Conservation (phyloP, 1,284 basidiomycete genomes). For the Polyporus tsugae region DNA sequence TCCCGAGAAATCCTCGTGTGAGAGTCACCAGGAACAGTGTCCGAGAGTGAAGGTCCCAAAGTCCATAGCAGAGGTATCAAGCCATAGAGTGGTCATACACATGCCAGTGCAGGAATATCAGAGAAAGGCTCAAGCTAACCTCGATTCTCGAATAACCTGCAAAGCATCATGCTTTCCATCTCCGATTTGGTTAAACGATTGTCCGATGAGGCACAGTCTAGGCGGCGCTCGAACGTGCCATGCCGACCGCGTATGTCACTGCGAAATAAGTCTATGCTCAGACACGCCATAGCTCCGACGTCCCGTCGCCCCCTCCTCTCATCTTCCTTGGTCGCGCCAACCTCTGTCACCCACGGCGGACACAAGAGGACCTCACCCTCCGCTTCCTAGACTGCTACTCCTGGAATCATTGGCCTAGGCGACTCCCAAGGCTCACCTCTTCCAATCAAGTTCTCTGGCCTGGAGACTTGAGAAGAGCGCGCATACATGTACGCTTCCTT, state of each 20-base stretch:
- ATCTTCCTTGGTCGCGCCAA: background rate
- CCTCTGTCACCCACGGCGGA: background rate
- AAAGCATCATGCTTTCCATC: slow-evolving; percentile 9
- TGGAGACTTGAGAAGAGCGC: slow-evolving; percentile 16
- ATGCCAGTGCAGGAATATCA: background rate
- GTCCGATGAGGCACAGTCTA: slow-evolving; percentile 11
- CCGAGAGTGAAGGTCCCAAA: background rate
- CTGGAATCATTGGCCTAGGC: slow-evolving; percentile 1
- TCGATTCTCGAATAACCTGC: no score
- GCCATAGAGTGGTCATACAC: background rate
- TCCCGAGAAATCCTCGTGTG: background rate
- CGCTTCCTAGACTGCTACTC: background rate
- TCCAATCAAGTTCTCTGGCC: slow-evolving; percentile 10
- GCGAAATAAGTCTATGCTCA: background rate
- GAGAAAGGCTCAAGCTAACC: no score
- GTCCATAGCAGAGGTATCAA: background rate
- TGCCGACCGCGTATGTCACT: slow-evolving; percentile 28
- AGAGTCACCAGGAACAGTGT: background rate
- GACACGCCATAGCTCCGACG: background rate
- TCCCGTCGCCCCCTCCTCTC: background rate
- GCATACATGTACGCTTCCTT: slow-evolving; percentile 54
- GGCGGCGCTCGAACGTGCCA: slow-evolving; percentile 27
- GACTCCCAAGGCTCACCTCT: background rate
- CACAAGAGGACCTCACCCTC: background rate
- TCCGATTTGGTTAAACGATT: slow-evolving; percentile 8